Percentiles rank a stretch among this genome's conserved stretches.
phyloP scores from a whole-genome alignment of 176 grass and related monocot genomes.

The Guadua angustifolia region DNA sequence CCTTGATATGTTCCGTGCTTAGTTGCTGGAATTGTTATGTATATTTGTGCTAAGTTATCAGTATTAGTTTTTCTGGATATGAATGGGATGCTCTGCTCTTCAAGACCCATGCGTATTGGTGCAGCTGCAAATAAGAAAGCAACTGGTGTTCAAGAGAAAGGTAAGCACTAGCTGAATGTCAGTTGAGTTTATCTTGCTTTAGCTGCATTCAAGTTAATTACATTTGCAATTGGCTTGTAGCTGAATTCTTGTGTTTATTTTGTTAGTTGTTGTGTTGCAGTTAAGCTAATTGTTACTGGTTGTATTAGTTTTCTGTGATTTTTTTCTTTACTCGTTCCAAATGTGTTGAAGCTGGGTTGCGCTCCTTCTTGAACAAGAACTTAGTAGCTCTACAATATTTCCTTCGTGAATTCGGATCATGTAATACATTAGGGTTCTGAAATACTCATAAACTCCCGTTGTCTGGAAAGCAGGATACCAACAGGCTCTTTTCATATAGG shows the following conservation, averaged over 20 bases:
- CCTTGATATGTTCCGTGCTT: no score
- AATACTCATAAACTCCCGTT: conserved; percentile 86
- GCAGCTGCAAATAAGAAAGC: conserved; percentile 76
- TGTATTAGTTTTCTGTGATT: conserved; percentile 14
- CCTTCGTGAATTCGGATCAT: conserved; percentile 69
- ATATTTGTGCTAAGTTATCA: no score
- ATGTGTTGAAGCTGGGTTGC: conserved; percentile 55
- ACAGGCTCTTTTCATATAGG: conserved; percentile 70
- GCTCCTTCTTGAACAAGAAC: conserved; percentile 53
- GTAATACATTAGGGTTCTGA: conserved; percentile 57
- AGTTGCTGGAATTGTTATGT: no score
- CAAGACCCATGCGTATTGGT: conserved; percentile 82
- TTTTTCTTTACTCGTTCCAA: conserved; percentile 38
- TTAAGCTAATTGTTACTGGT: background rate
- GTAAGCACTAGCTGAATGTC: conserved; percentile 28
- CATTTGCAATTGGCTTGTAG: conserved; percentile 22
- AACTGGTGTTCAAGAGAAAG: conserved; percentile 61
- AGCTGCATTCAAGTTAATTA: conserved; percentile 6
- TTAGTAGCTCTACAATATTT: conserved; percentile 49
- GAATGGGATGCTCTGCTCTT: conserved; percentile 85
- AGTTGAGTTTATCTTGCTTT: conserved; percentile 9
- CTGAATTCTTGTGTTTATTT: background rate
- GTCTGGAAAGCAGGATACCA: conserved; percentile 82
- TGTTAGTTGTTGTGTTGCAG: conserved; percentile 1
- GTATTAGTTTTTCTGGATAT: no score